These are phyloP conservation scores for Dillenia turbinata DNA, from an alignment of 164 flowering plant genomes.

Conservation along the genomic window DNA sequence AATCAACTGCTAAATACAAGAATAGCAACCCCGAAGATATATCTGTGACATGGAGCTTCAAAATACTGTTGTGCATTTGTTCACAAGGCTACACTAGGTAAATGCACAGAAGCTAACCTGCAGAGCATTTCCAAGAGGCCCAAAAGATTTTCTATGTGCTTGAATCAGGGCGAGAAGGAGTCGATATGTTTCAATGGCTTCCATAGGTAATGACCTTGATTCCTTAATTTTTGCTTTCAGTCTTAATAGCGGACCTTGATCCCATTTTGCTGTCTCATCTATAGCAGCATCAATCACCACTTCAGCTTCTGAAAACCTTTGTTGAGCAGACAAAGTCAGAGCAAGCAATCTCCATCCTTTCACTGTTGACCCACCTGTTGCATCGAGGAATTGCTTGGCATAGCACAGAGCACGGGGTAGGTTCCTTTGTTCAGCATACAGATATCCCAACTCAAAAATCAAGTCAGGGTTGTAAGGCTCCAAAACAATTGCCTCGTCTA, in stretches of 20 bases:
- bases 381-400: constrained; percentile 76
- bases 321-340: constrained; percentile 81
- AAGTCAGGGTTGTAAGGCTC: constrained; percentile 63
- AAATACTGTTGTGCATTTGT: no score
- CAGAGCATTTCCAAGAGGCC: constrained; percentile 33
- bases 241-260: constrained; percentile 89
- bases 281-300: constrained; percentile 90
- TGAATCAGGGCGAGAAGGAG: constrained; percentile 90
- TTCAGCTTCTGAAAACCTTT: constrained; percentile 78
- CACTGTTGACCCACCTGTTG: constrained; percentile 77
- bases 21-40: no score
- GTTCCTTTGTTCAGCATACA: constrained; percentile 82
- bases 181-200: constrained; percentile 83
- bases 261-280: constrained; percentile 97
- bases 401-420: constrained; percentile 63
- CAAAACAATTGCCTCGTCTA: constrained; percentile 55
- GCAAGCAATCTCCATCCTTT: constrained; percentile 97
- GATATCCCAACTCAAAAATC: constrained; percentile 70
- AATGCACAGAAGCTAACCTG: constrained; percentile 46
- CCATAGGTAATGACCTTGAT: constrained; percentile 62
- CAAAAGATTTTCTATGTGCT: constrained; percentile 78
- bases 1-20: no score
- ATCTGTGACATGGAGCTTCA: no score
- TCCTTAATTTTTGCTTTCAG: constrained; percentile 82
- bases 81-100: no score